These are phyloP conservation scores for Basipetospora chlamydospora DNA, from an alignment of 2,329 filamentous ascomycete species.

Conservation along the genomic window DNA sequence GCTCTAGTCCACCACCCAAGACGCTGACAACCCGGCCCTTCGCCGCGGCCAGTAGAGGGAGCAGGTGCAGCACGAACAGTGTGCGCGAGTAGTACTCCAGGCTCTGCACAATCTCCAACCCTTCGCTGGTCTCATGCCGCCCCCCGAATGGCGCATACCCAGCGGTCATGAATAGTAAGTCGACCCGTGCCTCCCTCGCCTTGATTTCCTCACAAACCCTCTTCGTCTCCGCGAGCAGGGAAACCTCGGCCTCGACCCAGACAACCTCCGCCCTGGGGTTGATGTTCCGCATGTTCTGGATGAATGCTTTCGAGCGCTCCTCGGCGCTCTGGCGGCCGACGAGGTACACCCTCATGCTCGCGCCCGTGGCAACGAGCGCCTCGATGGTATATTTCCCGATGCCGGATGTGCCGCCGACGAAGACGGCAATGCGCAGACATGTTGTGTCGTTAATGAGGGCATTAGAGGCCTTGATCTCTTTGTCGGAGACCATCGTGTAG, in stretches of 20 bases:
- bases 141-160: constrained; percentile 27
- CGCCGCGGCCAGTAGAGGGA: constrained; percentile 21
- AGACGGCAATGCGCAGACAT: constrained; percentile 23
- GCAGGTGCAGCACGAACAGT: constrained; percentile 23
- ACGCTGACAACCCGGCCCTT: constrained; percentile 15
- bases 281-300: constrained; percentile 18
- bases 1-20: constrained; percentile 11
- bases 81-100: constrained; percentile 29
- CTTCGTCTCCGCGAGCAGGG: constrained; percentile 27
- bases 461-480: constrained; percentile 23
- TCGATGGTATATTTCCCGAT: constrained; percentile 26
- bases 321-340: constrained; percentile 25
- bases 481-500: constrained; percentile 19
- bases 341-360: constrained; percentile 24
- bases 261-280: constrained; percentile 26
- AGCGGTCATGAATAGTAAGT: constrained; percentile 27
- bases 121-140: constrained; percentile 24
- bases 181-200: constrained; percentile 20
- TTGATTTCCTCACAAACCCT: constrained; percentile 23
- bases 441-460: constrained; percentile 22
- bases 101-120: constrained; percentile 23
- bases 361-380: constrained; percentile 20
- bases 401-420: constrained; percentile 30
- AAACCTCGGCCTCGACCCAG: constrained; percentile 26
- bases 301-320: constrained; percentile 16